Percentiles rank a stretch among this genome's conserved stretches.
These are phyloP conservation scores for Plasmodium falciparum DNA, from an alignment of 169 alveolate genomes.

Conservation along the genomic window DNA sequence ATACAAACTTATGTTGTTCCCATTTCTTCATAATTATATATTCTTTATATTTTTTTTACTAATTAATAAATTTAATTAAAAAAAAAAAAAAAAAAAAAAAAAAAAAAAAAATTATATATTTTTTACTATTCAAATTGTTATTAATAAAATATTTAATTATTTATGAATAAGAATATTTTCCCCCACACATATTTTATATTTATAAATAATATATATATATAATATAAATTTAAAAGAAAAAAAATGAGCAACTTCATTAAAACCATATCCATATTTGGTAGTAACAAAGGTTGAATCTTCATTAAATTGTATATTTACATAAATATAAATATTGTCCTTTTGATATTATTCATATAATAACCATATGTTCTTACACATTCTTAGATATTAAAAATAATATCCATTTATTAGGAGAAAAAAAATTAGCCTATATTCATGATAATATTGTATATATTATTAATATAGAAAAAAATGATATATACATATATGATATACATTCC, in stretches of 20 bases:
- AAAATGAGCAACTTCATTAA: not conserved
- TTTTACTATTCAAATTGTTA: too few relatives aligned
- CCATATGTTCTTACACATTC: not conserved
- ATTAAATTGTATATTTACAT: not conserved
- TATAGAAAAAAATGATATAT: not conserved
- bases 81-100: too few relatives aligned
- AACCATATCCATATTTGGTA: not conserved
- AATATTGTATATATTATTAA: not conserved
- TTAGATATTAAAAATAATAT: not conserved
- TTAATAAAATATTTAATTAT: too few relatives aligned
- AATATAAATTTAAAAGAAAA: not conserved
- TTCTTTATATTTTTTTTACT: too few relatives aligned
- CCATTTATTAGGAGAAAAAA: not conserved
- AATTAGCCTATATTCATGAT: not conserved
- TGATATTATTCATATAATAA: too few relatives aligned
- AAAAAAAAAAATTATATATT: too few relatives aligned
- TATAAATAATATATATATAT: not conserved
- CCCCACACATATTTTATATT: not conserved
- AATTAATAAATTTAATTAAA: too few relatives aligned
- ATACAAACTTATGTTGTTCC: too few relatives aligned
- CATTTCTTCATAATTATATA: too few relatives aligned
- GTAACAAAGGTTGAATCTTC: not conserved
- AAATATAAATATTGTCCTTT: too few relatives aligned
- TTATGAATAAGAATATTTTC: too few relatives aligned
- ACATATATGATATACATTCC: not conserved